Evolutionary conservation across 495 filamentous ascomycete species (phyloP), one percentile per base, ranked within the genome.

Genomic region (Tuber calosporum): DNA sequence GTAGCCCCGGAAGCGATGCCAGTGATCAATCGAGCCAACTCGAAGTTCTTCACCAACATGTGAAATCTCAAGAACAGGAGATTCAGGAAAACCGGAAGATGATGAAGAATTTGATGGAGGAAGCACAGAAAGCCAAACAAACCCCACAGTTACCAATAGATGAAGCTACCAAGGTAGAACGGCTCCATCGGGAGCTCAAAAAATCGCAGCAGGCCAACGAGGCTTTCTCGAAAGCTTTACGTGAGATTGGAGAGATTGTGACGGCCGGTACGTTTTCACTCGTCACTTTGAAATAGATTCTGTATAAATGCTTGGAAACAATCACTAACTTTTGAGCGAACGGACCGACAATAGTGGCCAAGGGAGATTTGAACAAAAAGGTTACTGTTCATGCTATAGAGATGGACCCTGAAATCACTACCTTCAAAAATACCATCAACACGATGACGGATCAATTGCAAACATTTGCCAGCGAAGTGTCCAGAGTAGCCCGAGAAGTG

Each of bases 361-460:
- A 93, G 75, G 95, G 95, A 84, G 95, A 99, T 81, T 86, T 99
- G 70, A 96, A 93, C 82, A 97, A 97, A 87, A 98, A 98, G 84
- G 96, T 98, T 70, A 89, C 94, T 67, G 95, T 99, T 79, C 94
- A 98, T 82, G 91, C 92, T 11, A 88, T 93, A 78, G 95, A 99
- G 83, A 95, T 97, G 92, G 95, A 99, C 86, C 94, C 95, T 1
- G 96, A 99, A 86, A 99, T 99, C 80, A 93, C 92, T n/a, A 94
- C 91, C 6, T 99, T 99, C 87, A 99, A 99, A 85, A 90, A 92
- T 72, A 97, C 94, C 58, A 90, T 93, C 85, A 99, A 99, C 81
- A 96, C 90, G 71, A 99, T 99, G 95, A 96, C 98, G 88, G 95
- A 98, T 82, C 95, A 98, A 84, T 87, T 99, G 71, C 94, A 97